These are phyloP conservation scores for Candida mattraensis DNA, from an alignment of 805 yeast genomes.

Conservation along the genomic window DNA sequence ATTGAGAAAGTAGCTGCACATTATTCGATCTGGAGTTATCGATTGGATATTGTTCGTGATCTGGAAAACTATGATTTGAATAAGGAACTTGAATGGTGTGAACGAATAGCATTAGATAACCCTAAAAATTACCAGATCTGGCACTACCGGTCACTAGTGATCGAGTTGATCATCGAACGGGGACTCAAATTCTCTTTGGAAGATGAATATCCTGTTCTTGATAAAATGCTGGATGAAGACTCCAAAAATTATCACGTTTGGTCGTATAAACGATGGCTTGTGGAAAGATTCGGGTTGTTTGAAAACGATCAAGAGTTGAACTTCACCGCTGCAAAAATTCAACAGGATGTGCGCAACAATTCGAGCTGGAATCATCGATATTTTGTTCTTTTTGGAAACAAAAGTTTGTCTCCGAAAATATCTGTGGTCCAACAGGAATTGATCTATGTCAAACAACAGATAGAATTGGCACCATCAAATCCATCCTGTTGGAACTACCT, in stretches of 20 bases:
- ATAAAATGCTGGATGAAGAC: constrained; percentile 72
- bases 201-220: constrained; percentile 66
- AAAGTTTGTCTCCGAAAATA: constrained; percentile 10
- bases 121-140: constrained; percentile 97
- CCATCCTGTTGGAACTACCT: constrained; percentile 86
- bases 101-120: constrained; percentile 66
- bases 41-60: constrained; percentile 50
- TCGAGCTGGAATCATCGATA: constrained; percentile 92
- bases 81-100: constrained; percentile 78
- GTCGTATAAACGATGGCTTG: constrained; percentile 88
- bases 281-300: constrained; percentile 52
- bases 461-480: constrained; percentile 71
- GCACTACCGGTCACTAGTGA: constrained; percentile 80
- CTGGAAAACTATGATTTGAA: constrained; percentile 37
- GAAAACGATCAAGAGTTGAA: constrained; percentile 46
- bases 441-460: constrained; percentile 47
- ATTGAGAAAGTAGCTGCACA: constrained; percentile 81
- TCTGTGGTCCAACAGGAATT: constrained; percentile 45
- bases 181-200: constrained; percentile 37
- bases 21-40: constrained; percentile 84
- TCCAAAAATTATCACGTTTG: constrained; percentile 94
- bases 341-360: constrained; percentile 76
- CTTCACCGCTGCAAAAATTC: constrained; percentile 49
- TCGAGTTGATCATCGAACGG: constrained; percentile 32
- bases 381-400: constrained; percentile 46